Evolutionary conservation across 169 alveolate species (phyloP).

Genomic region (Theileria equi): DNA sequence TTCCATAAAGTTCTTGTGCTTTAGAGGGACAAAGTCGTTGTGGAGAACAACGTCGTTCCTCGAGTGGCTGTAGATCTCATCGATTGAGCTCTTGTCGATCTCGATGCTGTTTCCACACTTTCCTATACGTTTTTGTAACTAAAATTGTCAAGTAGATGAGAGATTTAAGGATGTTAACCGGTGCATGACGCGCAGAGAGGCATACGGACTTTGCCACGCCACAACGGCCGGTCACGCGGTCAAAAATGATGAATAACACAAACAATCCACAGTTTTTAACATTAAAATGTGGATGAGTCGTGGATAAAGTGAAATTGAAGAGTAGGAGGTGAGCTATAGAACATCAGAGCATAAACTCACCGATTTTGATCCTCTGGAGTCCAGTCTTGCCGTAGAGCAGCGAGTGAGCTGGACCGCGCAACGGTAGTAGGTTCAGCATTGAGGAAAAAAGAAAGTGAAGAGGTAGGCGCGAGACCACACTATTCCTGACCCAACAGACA

Average conservation of each 20-base stretch:
- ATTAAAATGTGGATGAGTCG: background rate
- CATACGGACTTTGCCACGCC: too few species aligned
- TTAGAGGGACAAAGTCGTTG: slow-evolving; percentile 59
- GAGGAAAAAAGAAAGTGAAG: background rate
- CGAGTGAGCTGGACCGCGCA: slow-evolving; percentile 52
- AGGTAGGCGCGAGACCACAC: background rate
- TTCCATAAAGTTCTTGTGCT: slow-evolving; percentile 60
- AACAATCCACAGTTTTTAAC: too few species aligned
- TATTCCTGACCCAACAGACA: slow-evolving; percentile 7
- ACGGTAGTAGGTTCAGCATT: slow-evolving; percentile 61
- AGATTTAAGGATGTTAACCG: too few species aligned
- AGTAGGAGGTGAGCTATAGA: background rate
- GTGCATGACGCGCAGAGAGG: too few species aligned
- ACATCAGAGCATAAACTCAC: slow-evolving; percentile 7
- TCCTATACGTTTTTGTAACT: slow-evolving; percentile 9
- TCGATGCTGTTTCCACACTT: slow-evolving; percentile 49
- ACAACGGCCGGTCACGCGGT: too few species aligned
- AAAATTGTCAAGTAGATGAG: background rate
- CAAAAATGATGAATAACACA: too few species aligned
- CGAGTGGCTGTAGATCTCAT: slow-evolving; percentile 36
- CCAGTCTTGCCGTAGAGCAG: slow-evolving; percentile 62
- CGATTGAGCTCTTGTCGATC: slow-evolving; percentile 39
- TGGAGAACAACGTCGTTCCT: slow-evolving; percentile 58
- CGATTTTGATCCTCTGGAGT: slow-evolving; percentile 62
- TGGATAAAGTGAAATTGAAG: background rate